Evolutionary conservation across 495 filamentous ascomycete species (phyloP).

Genomic region (Staphylotrichum tortipilum): DNA sequence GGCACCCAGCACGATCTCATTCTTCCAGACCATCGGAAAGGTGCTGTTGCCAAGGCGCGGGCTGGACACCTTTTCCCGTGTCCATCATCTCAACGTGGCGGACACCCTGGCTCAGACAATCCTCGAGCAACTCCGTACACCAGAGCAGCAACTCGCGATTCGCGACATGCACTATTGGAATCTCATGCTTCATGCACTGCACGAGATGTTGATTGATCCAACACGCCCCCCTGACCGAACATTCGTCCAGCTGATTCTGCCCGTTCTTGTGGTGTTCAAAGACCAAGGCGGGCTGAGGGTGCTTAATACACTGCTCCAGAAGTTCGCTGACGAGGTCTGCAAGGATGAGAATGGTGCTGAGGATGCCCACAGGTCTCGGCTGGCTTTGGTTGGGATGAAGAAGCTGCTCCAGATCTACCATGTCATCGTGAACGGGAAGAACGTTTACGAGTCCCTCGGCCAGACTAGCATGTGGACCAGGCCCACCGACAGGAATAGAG

Average conservation of each 20-base stretch:
- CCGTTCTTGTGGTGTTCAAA: constrained; percentile 80
- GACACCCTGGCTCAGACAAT: constrained; percentile 67
- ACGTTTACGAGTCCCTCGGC: constrained; percentile 63
- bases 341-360: constrained; percentile 23
- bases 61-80: constrained; percentile 52
- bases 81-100: constrained; percentile 63
- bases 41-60: constrained; percentile 63
- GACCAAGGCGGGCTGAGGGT: constrained; percentile 63
- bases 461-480: constrained; percentile 49
- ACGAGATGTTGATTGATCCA: constrained; percentile 66
- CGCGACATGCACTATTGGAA: constrained; percentile 68
- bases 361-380: constrained; percentile 26
- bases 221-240: constrained; percentile 47
- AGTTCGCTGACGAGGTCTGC: constrained; percentile 62
- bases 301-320: constrained; percentile 62
- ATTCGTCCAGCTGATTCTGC: constrained; percentile 59
- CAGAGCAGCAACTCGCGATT: constrained; percentile 16
- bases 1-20: constrained; percentile 60
- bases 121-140: constrained; percentile 49
- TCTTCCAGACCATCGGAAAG: constrained; percentile 74
- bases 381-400: constrained; percentile 54
- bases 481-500: constrained; percentile 49
- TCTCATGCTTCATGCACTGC: constrained; percentile 65
- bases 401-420: constrained; percentile 78
- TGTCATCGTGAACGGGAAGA: constrained; percentile 65